These are phyloP conservation scores for Neurospora sp. DNA, from an alignment of 495 filamentous ascomycete genomes.

Conservation along the genomic window DNA sequence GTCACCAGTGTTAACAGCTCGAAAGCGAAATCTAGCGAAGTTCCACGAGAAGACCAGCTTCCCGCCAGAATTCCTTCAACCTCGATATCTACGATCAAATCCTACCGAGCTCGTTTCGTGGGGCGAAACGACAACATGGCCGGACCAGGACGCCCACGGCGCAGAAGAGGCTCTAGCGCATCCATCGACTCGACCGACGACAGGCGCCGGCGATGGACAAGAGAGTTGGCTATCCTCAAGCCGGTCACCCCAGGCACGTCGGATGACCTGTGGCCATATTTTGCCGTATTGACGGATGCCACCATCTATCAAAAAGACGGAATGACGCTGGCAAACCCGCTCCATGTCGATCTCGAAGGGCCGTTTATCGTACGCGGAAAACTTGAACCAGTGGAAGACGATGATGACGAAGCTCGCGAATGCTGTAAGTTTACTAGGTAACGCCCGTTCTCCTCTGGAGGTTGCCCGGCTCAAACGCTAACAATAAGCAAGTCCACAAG, in stretches of 20 bases:
- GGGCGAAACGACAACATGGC: conserved; percentile 15
- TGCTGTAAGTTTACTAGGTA: background rate
- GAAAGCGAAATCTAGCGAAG: background rate
- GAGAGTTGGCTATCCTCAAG: conserved; percentile 27
- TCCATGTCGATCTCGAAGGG: conserved; percentile 31
- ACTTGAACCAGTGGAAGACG: conserved; percentile 26
- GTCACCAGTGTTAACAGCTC: background rate
- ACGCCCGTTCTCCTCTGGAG: background rate
- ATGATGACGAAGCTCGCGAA: conserved; percentile 13
- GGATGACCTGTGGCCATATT: conserved; percentile 30
- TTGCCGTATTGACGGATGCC: conserved; percentile 33
- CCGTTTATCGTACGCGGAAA: conserved; percentile 35
- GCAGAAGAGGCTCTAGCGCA: conserved; percentile 21
- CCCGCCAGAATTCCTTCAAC: background rate
- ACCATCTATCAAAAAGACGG: conserved; percentile 33
- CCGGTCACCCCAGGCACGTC: conserved; percentile 7
- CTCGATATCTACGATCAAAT: background rate
- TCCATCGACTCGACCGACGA: conserved; percentile 20
- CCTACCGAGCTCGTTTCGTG: background rate
- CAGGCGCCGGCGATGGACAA: conserved; percentile 16
- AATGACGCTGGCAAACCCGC: conserved; percentile 29
- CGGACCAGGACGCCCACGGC: conserved; percentile 19
- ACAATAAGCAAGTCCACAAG: conserved; percentile 33
- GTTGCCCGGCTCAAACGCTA: conserved; percentile 7
- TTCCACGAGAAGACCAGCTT: background rate